A percentile compares a stretch with the other conserved stretches of the same genome.
Evolutionary conservation across 352 stramenopile species (phyloP).

Genomic region (Globisporangium apiculatum): DNA sequence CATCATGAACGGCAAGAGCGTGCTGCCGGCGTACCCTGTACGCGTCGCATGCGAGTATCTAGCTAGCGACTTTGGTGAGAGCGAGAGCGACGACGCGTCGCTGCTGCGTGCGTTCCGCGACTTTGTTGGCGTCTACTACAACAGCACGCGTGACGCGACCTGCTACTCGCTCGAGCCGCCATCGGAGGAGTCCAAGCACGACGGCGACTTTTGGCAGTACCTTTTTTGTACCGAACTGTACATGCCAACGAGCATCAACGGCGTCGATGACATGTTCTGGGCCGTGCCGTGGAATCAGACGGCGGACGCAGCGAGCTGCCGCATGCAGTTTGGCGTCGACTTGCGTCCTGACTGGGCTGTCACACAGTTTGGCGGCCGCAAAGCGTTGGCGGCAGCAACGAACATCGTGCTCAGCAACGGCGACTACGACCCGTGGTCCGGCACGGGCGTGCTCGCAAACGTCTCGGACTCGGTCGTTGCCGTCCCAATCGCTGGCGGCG

Average conservation of each 20-base stretch:
- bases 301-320: conserved; percentile 55
- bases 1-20: conserved; percentile 83
- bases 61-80: conserved; percentile 24
- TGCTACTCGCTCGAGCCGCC: conserved; percentile 49
- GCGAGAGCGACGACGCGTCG: conserved; percentile 20
- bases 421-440: conserved; percentile 90
- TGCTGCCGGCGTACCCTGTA: conserved; percentile 89
- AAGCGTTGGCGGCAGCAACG: conserved; percentile 55
- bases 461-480: conserved; percentile 64
- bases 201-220: conserved; percentile 76
- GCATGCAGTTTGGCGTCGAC: conserved; percentile 51
- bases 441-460: conserved; percentile 75
- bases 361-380: conserved; percentile 66
- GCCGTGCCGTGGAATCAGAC: conserved; percentile 52
- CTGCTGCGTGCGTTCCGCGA: conserved; percentile 51
- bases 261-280: conserved; percentile 87
- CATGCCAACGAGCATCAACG: conserved; percentile 52
- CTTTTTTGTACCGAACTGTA: conserved; percentile 77
- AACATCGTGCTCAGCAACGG: conserved; percentile 96
- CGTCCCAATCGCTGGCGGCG: conserved; percentile 62
- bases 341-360: conserved; percentile 58
- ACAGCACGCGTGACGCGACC: conserved; percentile 45
- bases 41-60: conserved; percentile 80
- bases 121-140: conserved; percentile 68
- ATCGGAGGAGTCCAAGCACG: conserved; percentile 41